Evolutionary conservation across 2,329 filamentous ascomycete species (phyloP), one percentile per base, ranked within the genome.

Genomic region (Huntiella abstrusa): DNA sequence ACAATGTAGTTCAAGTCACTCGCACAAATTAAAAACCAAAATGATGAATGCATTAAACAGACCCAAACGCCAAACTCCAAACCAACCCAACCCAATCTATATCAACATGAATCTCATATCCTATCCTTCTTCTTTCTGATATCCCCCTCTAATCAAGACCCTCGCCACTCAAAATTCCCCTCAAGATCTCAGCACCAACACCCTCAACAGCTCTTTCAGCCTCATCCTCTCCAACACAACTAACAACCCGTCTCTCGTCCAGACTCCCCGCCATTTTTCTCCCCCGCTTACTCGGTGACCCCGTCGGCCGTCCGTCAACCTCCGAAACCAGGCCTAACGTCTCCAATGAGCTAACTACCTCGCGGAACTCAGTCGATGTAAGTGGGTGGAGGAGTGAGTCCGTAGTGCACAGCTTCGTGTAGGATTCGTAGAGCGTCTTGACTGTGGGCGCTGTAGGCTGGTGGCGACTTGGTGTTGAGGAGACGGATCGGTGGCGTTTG

Each of bases 361-460:
- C 91, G 49, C 86, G 77, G 61, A 98, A 98, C 60, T 98, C 91
- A 4, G 85, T 91, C 56, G 75, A 81, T 1, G 85, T 91, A 2
- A 98, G 72, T 1, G 88, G 83, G 54, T 94, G 86, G 2, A 98
- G 71, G 7, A 92, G 69, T n/a, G 86, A 83, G 55, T 96, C 88
- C 33, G 77, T 75, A 49, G 77, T 88, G 62, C 91, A 98, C 12
- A 95, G 69, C 33, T 72, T 66, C 48, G 75, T 78, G 62, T 98
- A 98, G 2, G 83, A 77, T 50, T 85, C 80, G 59, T 84, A 96
- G 4, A 96, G 66, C 46, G 73, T 72, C 61, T 87, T 92, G 58
- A 94, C 71, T 0, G 81, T 92, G 1, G 88, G 87, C 0, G 83
- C 83, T 5, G 68, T 60, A 1, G 68, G 68, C 49, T 65, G 64